Percentiles rank a stretch among this genome's conserved stretches.
Evolutionary conservation across 768 basidiomycete genomes (phyloP).

Genomic region (Fomitopsis pulvina): DNA sequence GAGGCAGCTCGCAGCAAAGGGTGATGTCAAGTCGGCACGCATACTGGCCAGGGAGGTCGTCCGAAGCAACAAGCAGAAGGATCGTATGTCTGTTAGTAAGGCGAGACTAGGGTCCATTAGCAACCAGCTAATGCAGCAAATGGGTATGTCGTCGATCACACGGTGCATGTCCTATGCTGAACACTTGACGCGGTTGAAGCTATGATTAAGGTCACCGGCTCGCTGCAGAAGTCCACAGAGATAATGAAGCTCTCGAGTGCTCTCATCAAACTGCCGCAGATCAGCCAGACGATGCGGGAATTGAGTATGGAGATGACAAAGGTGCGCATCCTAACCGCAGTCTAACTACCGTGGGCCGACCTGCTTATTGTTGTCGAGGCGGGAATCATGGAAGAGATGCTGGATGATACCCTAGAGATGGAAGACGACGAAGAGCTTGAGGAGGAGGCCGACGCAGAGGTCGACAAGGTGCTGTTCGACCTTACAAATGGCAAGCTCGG

Average conservation of each 20-base stretch:
- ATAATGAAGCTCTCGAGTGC: constrained; percentile 98
- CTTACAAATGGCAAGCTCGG: constrained; percentile 96
- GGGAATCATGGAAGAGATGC: constrained; percentile 97
- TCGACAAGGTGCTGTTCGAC: constrained; percentile 94
- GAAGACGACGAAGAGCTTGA: constrained; percentile 94
- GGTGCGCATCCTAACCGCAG: constrained; percentile 34
- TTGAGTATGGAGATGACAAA: constrained; percentile 99
- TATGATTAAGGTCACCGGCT: constrained; percentile 95
- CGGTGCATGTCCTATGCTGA: not conserved
- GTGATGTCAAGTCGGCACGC: constrained; percentile 88
- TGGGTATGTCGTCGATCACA: constrained; percentile 49
- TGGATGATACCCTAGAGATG: constrained; percentile 86
- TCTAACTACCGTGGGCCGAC: not conserved
- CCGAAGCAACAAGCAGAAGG: constrained; percentile 89
- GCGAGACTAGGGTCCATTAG: constrained; percentile 88
- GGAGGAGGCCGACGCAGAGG: constrained; percentile 95
- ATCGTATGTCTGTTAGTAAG: constrained; percentile 86
- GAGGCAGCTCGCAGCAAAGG: constrained; percentile 85
- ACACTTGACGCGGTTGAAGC: constrained; percentile 40
- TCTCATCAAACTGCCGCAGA: constrained; percentile 86
- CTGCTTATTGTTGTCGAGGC: constrained; percentile 45
- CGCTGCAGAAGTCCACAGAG: constrained; percentile 94
- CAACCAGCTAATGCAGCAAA: constrained; percentile 84
- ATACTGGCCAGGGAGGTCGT: constrained; percentile 94
- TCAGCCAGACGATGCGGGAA: constrained; percentile 89